These are phyloP conservation scores for Casuarina glauca DNA, from an alignment of 306 rosid genomes.

Conservation along the genomic window DNA sequence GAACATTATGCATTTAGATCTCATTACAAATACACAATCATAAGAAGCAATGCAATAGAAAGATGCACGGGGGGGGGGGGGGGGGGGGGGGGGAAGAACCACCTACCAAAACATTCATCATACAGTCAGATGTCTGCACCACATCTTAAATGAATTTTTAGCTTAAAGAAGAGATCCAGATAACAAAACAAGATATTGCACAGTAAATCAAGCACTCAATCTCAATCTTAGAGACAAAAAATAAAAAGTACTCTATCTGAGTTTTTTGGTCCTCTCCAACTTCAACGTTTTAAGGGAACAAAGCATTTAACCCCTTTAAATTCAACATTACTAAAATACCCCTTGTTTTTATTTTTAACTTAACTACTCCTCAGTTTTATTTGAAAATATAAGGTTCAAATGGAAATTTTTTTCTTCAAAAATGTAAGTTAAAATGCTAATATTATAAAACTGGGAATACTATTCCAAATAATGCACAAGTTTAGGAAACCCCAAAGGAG, in stretches of 20 bases:
- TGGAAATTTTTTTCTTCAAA: too few species aligned
- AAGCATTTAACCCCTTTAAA: background rate
- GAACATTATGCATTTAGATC: constrained; percentile 25
- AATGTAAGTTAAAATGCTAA: background rate
- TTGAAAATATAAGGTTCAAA: background rate
- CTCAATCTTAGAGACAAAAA: background rate
- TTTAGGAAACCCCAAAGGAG: background rate
- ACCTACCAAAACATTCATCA: background rate
- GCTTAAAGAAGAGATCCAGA: too few species aligned
- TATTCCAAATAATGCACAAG: background rate
- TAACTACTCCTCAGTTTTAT: background rate
- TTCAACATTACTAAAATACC: background rate
- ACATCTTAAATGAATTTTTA: background rate
- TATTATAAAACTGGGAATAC: background rate
- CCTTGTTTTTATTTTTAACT: background rate
- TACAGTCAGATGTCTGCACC: background rate
- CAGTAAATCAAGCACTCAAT: constrained; percentile 13
- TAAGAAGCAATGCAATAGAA: background rate
- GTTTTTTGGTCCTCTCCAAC: background rate
- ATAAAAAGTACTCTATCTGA: background rate
- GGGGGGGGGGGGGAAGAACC: background rate
- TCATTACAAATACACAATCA: constrained; percentile 20
- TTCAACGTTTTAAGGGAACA: background rate
- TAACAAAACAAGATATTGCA: background rate
- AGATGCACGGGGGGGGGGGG: constrained; percentile 7